A percentile compares a stretch with the other conserved stretches of the same genome.
These are phyloP conservation scores for Cyclotella baltica DNA, from an alignment of 108 stramenopile species.

Conservation along the genomic window DNA sequence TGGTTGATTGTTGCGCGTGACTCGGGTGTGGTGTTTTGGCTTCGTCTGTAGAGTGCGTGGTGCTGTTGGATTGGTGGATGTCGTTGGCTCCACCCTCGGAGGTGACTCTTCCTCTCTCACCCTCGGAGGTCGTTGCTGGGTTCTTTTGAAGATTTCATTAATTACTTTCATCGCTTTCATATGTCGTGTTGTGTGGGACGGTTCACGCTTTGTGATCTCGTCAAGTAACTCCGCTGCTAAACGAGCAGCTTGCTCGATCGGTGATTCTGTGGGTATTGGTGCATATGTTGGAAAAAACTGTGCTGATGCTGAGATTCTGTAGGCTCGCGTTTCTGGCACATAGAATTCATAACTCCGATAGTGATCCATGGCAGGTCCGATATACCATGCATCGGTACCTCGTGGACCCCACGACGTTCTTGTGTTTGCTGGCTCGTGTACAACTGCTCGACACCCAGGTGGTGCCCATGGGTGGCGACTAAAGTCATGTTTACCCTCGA, in stretches of 20 bases:
- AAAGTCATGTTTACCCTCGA: slow-evolving; percentile 42
- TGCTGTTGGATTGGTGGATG: slow-evolving; percentile 10
- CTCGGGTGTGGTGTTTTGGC: not conserved
- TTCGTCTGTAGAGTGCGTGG: not conserved
- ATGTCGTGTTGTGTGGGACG: not conserved
- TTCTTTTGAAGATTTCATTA: not conserved
- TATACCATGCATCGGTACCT: slow-evolving; percentile 30
- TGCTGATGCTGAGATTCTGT: slow-evolving; percentile 19
- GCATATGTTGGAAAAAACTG: slow-evolving; percentile 14
- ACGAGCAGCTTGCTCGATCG: not conserved
- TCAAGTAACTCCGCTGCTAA: not conserved
- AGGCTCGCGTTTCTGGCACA: slow-evolving; percentile 25
- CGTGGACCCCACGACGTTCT: slow-evolving; percentile 24
- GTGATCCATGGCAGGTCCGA: slow-evolving; percentile 29
- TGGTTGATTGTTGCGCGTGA: slow-evolving; percentile 14
- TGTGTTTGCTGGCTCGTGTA: slow-evolving; percentile 17
- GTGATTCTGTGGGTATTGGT: not conserved
- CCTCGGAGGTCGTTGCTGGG: slow-evolving; percentile 1
- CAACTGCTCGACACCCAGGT: slow-evolving; percentile 36
- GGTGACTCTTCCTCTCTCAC: not conserved
- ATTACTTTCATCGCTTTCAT: not conserved
- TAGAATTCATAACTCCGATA: slow-evolving; percentile 29
- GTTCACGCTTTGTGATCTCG: not conserved
- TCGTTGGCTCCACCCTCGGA: slow-evolving; percentile 4
- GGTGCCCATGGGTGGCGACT: slow-evolving; percentile 59